phyloP scores from a whole-genome alignment of 176 grass and related monocot species.

The Tillandsia fasciculata region DNA sequence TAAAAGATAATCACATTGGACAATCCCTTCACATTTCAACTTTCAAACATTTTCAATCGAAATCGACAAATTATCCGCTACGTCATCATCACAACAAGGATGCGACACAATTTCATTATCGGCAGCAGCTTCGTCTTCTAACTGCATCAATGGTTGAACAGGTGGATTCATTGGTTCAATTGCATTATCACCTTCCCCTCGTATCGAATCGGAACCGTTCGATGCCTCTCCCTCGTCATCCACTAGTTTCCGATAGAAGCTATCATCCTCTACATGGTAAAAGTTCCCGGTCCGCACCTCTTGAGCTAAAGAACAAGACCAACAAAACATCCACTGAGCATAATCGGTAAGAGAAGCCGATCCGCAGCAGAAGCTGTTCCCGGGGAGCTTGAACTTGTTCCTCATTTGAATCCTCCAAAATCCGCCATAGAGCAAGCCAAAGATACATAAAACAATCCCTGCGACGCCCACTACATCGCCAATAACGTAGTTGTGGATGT shows the following conservation, averaged over 20 bases:
- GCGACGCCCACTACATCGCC: slow-evolving; percentile 35
- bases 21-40: not conserved
- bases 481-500: slow-evolving; percentile 33
- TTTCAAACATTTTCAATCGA: not conserved
- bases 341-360: slow-evolving; percentile 52
- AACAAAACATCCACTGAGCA: slow-evolving; percentile 67
- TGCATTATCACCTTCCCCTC: not conserved
- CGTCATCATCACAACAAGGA: not conserved
- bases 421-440: slow-evolving; percentile 60
- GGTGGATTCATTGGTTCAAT: slow-evolving; percentile 17
- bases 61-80: not conserved
- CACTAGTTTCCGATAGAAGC: slow-evolving; percentile 25
- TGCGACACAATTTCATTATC: not conserved
- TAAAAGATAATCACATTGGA: not conserved
- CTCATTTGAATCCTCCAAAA: slow-evolving; percentile 81
- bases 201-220: not conserved
- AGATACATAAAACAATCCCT: slow-evolving; percentile 41
- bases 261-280: slow-evolving; percentile 47
- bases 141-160: slow-evolving; percentile 14
- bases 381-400: slow-evolving; percentile 33
- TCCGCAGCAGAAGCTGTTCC: slow-evolving; percentile 23
- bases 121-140: not conserved
- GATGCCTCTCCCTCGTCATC: not conserved
- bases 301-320: slow-evolving; percentile 62
- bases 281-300: slow-evolving; percentile 63